phyloP scores from a whole-genome alignment of 2,329 filamentous ascomycete species.

The Coniochaeta sp. region DNA sequence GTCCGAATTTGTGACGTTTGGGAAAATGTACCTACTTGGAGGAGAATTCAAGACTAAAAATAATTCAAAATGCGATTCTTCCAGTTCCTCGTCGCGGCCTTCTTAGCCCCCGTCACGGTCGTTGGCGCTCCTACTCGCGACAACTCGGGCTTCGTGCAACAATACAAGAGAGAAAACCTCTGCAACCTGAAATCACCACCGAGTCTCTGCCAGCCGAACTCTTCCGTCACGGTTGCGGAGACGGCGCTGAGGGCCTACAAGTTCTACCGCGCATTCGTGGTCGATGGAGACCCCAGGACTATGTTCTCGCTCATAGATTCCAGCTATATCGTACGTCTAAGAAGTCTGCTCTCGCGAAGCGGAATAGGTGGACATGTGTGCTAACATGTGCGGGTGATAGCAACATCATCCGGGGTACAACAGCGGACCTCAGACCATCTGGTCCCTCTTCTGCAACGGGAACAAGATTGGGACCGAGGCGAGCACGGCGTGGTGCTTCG shows the following conservation, averaged over 20 bases:
- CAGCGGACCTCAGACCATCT: slow-evolving; percentile 27
- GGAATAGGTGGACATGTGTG: neutral
- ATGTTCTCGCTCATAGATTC: slow-evolving; percentile 34
- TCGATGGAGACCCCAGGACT: slow-evolving; percentile 28
- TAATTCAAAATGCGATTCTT: neutral
- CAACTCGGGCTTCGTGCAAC: neutral
- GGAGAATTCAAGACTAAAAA: too few species aligned
- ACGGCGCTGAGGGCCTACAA: slow-evolving; percentile 29
- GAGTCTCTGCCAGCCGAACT: slow-evolving; percentile 25
- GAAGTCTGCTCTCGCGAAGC: neutral
- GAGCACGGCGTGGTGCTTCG: slow-evolving; percentile 28
- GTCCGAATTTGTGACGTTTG: neutral
- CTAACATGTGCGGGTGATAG: slow-evolving; percentile 11
- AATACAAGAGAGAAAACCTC: slow-evolving; percentile 25
- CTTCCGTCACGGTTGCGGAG: slow-evolving; percentile 26
- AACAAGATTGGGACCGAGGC: slow-evolving; percentile 24
- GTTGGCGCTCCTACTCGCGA: neutral
- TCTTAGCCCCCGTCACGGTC: neutral
- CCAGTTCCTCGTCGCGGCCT: neutral
- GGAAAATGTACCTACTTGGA: too few species aligned
- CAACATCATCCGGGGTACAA: slow-evolving; percentile 30
- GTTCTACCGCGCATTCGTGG: slow-evolving; percentile 32
- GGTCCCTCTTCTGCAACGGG: slow-evolving; percentile 30
- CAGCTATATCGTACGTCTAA: slow-evolving; percentile 22
- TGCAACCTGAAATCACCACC: slow-evolving; percentile 27